phyloP scores from a whole-genome alignment of 2,329 filamentous ascomycete genomes.

The Tothia fuscella region DNA sequence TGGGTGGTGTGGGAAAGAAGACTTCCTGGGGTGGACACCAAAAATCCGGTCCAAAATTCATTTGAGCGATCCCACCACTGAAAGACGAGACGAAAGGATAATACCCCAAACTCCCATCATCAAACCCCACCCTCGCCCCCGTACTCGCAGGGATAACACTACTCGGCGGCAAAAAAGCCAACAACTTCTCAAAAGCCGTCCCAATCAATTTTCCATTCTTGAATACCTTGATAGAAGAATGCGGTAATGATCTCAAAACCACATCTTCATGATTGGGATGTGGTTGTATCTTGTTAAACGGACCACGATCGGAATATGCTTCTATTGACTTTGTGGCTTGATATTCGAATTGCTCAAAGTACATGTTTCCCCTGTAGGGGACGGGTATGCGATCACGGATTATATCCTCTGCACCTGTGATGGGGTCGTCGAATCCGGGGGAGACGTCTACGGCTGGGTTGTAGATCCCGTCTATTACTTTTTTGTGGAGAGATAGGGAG shows the following conservation, averaged over 20 bases:
- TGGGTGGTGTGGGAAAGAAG: conserved; percentile 20
- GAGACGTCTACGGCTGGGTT: conserved; percentile 69
- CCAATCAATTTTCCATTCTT: conserved; percentile 85
- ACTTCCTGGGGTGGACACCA: conserved; percentile 66
- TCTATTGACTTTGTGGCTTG: conserved; percentile 80
- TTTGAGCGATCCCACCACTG: conserved; percentile 77
- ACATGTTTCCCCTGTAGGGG: conserved; percentile 82
- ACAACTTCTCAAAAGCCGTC: conserved; percentile 73
- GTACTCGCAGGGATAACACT: conserved; percentile 48
- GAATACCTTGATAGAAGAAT: conserved; percentile 78
- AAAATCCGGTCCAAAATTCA: conserved; percentile 90
- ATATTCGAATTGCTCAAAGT: conserved; percentile 89
- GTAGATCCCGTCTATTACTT: conserved; percentile 76
- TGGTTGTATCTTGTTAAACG: conserved; percentile 56
- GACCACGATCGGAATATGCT: conserved; percentile 40
- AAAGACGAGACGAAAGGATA: conserved; percentile 91
- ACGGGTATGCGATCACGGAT: conserved; percentile 93
- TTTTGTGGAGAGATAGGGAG: conserved; percentile 71
- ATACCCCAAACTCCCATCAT: conserved; percentile 92
- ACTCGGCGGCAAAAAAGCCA: conserved; percentile 84
- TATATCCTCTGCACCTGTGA: conserved; percentile 47
- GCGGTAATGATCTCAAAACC: conserved; percentile 73
- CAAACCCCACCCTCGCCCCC: conserved; percentile 73
- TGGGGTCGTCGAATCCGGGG: conserved; percentile 42
- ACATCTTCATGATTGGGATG: conserved; percentile 61